A percentile compares a stretch with the other conserved stretches of the same genome.
phyloP scores from a whole-genome alignment of 2,329 filamentous ascomycete species.

The Microthyrium microscopicum region DNA sequence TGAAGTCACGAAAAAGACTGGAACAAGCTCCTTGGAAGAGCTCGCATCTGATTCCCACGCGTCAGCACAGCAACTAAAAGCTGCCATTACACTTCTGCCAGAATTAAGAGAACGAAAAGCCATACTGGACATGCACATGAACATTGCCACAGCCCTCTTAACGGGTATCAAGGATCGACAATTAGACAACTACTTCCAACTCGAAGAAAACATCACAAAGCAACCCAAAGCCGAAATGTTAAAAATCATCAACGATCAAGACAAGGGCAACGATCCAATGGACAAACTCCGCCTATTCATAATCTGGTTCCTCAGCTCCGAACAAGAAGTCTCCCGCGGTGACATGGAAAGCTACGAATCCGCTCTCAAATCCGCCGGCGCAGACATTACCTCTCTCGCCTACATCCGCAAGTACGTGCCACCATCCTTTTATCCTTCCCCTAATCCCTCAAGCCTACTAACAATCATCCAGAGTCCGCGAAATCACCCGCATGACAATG shows the following conservation, averaged over 20 bases:
- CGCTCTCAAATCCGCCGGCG: conserved; percentile 57
- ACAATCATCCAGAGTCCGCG: conserved; percentile 47
- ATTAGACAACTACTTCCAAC: conserved; percentile 87
- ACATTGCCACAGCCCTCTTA: conserved; percentile 66
- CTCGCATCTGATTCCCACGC: conserved; percentile 76
- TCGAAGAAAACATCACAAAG: conserved; percentile 85
- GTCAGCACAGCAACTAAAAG: conserved; percentile 87
- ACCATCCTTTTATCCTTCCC: conserved; percentile 39
- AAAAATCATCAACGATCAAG: conserved; percentile 63
- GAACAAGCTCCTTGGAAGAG: conserved; percentile 82
- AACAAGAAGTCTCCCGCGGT: conserved; percentile 64
- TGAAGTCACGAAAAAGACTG: conserved; percentile 89
- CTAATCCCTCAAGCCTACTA: conserved; percentile 1
- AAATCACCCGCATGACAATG: conserved; percentile 94
- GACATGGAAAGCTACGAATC: conserved; percentile 82
- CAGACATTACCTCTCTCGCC: conserved; percentile 59
- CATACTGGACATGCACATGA: conserved; percentile 98
- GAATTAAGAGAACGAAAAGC: conserved; percentile 85
- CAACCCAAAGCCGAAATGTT: conserved; percentile 80
- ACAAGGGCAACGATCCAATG: conserved; percentile 66
- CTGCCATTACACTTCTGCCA: conserved; percentile 81
- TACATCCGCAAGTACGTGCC: too few species aligned
- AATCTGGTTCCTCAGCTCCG: conserved; percentile 81
- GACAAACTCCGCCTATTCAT: conserved; percentile 92
- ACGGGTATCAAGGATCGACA: conserved; percentile 88